A percentile compares a stretch with the other conserved stretches of the same genome.
phyloP scores from a whole-genome alignment of 352 stramenopile species.

The Phytophthora multivora region DNA sequence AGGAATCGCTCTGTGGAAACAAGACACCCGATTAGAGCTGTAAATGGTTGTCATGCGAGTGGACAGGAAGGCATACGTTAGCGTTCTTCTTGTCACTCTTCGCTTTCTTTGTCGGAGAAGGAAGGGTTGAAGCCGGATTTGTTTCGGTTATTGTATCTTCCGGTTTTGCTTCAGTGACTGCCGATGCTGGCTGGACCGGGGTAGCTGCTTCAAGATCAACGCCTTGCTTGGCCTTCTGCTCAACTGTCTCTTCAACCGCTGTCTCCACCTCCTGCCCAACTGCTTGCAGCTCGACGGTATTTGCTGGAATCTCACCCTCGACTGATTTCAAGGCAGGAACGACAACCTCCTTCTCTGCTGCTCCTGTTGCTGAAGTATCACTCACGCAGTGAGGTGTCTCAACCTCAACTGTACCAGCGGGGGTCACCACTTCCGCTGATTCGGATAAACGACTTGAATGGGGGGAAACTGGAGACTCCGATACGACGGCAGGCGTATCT shows the following conservation, averaged over 20 bases:
- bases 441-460: slow-evolving; percentile 2
- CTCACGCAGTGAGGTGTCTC: slow-evolving; percentile 1
- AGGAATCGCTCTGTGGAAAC: slow-evolving; percentile 34
- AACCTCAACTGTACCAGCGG: slow-evolving; percentile 30
- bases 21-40: slow-evolving; percentile 9
- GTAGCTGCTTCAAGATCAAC: not conserved
- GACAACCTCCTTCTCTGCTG: not conserved
- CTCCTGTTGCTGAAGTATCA: slow-evolving; percentile 8
- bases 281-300: not conserved
- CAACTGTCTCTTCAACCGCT: not conserved
- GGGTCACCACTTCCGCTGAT: slow-evolving; percentile 25
- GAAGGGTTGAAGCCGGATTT: slow-evolving; percentile 1
- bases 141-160: too few relatives aligned
- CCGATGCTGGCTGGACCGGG: not conserved
- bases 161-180: not conserved
- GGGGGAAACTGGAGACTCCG: not conserved
- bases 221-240: not conserved
- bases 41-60: not conserved
- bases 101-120: slow-evolving; percentile 19
- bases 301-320: not conserved
- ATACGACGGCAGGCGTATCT: not conserved
- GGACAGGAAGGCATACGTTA: not conserved
- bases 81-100: slow-evolving; percentile 23
- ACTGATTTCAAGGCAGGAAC: slow-evolving; percentile 1
- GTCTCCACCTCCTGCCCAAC: not conserved